These are phyloP conservation scores for Rhodamnia rubescens DNA, from an alignment of 345 rosid species.

Conservation along the genomic window DNA sequence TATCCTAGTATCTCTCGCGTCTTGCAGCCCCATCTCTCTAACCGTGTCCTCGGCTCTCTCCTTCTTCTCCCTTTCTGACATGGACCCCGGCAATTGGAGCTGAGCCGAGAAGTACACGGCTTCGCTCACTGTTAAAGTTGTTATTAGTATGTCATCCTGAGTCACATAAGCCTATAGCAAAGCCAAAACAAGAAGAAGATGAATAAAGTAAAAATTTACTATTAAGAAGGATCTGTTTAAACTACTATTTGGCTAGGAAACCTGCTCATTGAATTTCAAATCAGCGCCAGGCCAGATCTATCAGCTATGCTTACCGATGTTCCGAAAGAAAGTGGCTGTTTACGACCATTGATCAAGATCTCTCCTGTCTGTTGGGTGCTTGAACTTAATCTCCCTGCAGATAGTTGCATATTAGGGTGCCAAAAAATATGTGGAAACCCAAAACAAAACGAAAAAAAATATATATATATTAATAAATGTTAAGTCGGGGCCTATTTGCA, in stretches of 20 bases:
- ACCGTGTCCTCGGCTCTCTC: slow-evolving; percentile 38
- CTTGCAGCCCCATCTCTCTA: slow-evolving; percentile 42
- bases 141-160: background rate
- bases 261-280: background rate
- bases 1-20: slow-evolving; percentile 28
- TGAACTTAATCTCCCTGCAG: background rate
- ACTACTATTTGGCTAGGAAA: background rate
- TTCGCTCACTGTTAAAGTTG: slow-evolving; percentile 8
- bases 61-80: slow-evolving; percentile 26
- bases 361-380: slow-evolving; percentile 9
- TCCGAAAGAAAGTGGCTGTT: slow-evolving; percentile 8
- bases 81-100: slow-evolving; percentile 38
- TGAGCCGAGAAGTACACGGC: slow-evolving; percentile 42
- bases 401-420: background rate
- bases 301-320: background rate
- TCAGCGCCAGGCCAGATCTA: background rate
- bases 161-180: slow-evolving; percentile 4
- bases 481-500: background rate
- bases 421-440: background rate
- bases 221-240: background rate
- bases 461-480: background rate
- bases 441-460: background rate
- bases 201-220: background rate
- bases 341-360: slow-evolving; percentile 34
- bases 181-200: background rate